These are phyloP conservation scores for Colletotrichum sp. DNA, from an alignment of 2,329 filamentous ascomycete species.

Conservation along the genomic window DNA sequence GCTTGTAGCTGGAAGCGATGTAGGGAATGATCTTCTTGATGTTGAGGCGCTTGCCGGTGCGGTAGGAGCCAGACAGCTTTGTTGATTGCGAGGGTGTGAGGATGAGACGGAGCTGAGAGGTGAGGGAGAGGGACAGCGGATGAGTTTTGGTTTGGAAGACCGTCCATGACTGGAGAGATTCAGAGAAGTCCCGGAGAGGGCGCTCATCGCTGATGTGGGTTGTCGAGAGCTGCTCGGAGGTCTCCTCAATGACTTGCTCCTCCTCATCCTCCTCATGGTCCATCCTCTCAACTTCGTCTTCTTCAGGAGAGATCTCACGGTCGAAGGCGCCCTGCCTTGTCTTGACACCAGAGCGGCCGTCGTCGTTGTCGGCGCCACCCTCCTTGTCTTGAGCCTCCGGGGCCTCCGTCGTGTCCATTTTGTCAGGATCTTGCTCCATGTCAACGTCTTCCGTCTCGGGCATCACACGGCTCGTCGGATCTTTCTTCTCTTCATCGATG, in stretches of 20 bases:
- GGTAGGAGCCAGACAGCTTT: constrained; percentile 95
- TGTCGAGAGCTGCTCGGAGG: constrained; percentile 70
- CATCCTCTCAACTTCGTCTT: constrained; percentile 32
- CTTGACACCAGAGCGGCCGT: constrained; percentile 64
- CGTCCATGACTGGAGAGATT: constrained; percentile 79
- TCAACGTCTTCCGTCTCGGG: constrained; percentile 55
- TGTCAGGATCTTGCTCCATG: constrained; percentile 52
- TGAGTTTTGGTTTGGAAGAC: constrained; percentile 86
- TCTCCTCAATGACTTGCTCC: constrained; percentile 54
- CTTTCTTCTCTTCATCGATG: constrained; percentile 75
- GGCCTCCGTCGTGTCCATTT: constrained; percentile 45
- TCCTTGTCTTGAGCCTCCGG: constrained; percentile 30
- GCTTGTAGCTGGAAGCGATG: constrained; percentile 97
- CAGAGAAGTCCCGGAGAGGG: constrained; percentile 52
- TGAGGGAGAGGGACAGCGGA: constrained; percentile 84
- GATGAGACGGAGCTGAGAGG: constrained; percentile 94
- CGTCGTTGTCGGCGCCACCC: constrained; percentile 46
- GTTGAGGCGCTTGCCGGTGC: constrained; percentile 96
- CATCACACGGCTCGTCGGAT: constrained; percentile 50
- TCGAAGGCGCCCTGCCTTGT: constrained; percentile 65
- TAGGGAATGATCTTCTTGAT: constrained; percentile 99
- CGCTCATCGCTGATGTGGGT: constrained; percentile 67
- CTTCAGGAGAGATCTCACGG: constrained; percentile 47
- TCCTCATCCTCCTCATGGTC: constrained; percentile 52
- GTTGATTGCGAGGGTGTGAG: constrained; percentile 93